A percentile compares a stretch with the other conserved stretches of the same genome.
phyloP scores from a whole-genome alignment of 2,329 filamentous ascomycete genomes.

The Xylaria sp. region DNA sequence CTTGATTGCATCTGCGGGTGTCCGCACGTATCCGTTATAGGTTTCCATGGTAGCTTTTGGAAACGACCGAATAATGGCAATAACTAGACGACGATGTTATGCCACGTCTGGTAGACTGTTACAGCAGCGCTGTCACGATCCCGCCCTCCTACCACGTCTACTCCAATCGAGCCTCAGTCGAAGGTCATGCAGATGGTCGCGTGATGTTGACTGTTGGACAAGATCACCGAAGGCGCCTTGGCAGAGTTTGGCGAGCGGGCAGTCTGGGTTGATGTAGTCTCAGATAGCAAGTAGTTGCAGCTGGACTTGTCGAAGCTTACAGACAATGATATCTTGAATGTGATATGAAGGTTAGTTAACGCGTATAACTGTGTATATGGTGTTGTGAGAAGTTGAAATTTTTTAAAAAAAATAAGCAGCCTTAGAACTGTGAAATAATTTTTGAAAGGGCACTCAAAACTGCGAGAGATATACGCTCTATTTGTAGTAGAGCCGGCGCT shows the following conservation, averaged over 20 bases:
- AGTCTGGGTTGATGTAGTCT: constrained; percentile 39
- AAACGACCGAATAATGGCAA: not conserved
- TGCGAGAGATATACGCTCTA: not conserved
- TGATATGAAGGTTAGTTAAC: not conserved
- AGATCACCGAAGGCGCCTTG: constrained; percentile 38
- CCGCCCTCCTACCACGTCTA: constrained; percentile 45
- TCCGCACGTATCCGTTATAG: constrained; percentile 93
- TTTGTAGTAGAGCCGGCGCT: not conserved
- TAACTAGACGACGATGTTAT: constrained; percentile 1
- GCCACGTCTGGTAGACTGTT: constrained; percentile 26
- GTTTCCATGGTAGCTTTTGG: constrained; percentile 80
- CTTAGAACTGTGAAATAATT: too few relatives aligned
- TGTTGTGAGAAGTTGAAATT: not conserved
- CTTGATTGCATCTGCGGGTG: constrained; percentile 96
- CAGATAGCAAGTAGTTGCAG: constrained; percentile 20
- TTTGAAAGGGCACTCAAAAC: not conserved
- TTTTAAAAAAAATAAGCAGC: not conserved
- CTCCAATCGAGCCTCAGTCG: constrained; percentile 44
- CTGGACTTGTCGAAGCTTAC: not conserved
- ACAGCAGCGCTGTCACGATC: constrained; percentile 42
- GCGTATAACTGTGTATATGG: not conserved
- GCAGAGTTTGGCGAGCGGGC: constrained; percentile 43
- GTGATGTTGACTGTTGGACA: constrained; percentile 26
- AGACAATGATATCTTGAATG: not conserved
- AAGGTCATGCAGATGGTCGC: constrained; percentile 46